These are phyloP conservation scores for Wilcoxina mikolae DNA, from an alignment of 495 filamentous ascomycete genomes.

Conservation along the genomic window DNA sequence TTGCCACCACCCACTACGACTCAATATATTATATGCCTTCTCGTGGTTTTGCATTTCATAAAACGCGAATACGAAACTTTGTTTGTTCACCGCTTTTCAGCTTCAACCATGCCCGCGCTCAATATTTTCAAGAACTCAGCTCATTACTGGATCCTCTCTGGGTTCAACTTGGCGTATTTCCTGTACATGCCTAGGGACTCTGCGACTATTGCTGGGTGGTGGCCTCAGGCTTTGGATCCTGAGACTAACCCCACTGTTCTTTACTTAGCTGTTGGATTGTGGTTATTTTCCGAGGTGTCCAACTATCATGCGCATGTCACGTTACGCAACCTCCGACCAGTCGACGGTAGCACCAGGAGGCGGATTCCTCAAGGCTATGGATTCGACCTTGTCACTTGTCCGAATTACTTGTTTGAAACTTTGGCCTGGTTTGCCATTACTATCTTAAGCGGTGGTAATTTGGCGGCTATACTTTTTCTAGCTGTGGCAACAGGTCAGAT, in stretches of 20 bases:
- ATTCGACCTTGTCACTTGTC: constrained; percentile 80
- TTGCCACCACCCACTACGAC: constrained; percentile 36
- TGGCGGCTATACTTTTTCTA: constrained; percentile 58
- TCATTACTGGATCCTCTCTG: constrained; percentile 80
- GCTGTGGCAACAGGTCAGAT: constrained; percentile 55
- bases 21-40: constrained; percentile 54
- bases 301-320: constrained; percentile 69
- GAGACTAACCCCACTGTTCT: constrained; percentile 35
- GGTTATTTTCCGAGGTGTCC: constrained; percentile 55
- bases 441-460: constrained; percentile 59
- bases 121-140: constrained; percentile 85
- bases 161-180: constrained; percentile 68
- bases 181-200: constrained; percentile 61
- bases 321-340: constrained; percentile 56
- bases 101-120: constrained; percentile 72
- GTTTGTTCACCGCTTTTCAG: constrained; percentile 89
- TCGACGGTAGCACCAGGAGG: constrained; percentile 59
- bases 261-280: constrained; percentile 53
- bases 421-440: constrained; percentile 67
- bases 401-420: constrained; percentile 92
- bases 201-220: constrained; percentile 27
- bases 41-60: constrained; percentile 69
- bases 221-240: constrained; percentile 15
- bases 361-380: constrained; percentile 77
- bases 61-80: constrained; percentile 93